Evolutionary conservation across 257 asterid genomes (phyloP), one percentile per base, ranked within the genome.

Genomic region (Linaria vulgaris): DNA sequence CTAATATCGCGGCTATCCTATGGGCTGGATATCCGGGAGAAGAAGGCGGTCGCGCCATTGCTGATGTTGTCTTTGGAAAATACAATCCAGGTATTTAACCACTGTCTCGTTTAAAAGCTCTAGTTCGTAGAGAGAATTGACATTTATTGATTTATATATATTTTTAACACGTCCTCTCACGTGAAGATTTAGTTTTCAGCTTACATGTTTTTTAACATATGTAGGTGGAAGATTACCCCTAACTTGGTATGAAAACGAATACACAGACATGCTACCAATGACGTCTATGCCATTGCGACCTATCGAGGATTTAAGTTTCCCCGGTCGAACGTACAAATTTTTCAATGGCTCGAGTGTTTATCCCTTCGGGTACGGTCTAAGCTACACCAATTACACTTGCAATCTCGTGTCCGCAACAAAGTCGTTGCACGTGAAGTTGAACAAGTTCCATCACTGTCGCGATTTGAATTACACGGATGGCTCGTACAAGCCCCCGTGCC

Each of bases 21-120:
- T 84, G 91, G 91, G 83, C 76, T 15, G 84, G 89, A 30, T 83
- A 72, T 48, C 81, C 86, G 0, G 89, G 89, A 1, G 67, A 80
- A 24, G 78, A 61, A 47, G 86, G 89, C 4, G 89, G 86, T 1
- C 59, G 12, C 3, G 85, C 80, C 21, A 68, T 83, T 43, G 83
- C 84, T 0, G 79, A 81, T 22, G 76, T 81, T 16, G 38, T 81
- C 43, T 81, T 79, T 23, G 90, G 90, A 0, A 46, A 50, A 16
- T 44, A 76, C 57, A 81, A 79, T 20, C 87, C 88, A 0, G 79
- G 88, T 67, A 71, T n/a, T 31, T 9, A 20, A n/a, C 16, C 23
- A 16, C 16, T 23, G 34, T n/a, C 59, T 23, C 21, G 8, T 9
- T 53, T 53, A 25, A 30, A 43, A 21, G 11, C 10, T 10, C 19